phyloP scores from a whole-genome alignment of 176 grass and related monocot genomes.

The Eleusine indica region DNA sequence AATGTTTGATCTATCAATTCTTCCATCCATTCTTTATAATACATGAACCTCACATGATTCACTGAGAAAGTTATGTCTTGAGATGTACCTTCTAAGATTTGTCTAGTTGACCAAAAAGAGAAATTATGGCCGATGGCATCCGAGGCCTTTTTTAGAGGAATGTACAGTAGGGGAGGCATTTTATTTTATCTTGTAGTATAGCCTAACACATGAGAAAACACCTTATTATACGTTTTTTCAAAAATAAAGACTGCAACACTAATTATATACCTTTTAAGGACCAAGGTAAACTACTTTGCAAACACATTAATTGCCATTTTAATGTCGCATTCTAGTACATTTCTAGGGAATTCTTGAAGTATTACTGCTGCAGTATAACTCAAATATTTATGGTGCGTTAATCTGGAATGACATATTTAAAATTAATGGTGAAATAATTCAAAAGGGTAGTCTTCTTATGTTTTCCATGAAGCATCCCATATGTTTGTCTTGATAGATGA shows the following conservation, averaged over 20 bases:
- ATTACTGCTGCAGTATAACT: too few species aligned
- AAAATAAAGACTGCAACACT: neutral
- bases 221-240: neutral
- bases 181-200: constrained; percentile 4
- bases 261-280: neutral
- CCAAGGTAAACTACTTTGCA: neutral
- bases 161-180: neutral
- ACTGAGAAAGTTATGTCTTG: constrained; percentile 5
- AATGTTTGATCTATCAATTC: neutral
- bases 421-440: neutral
- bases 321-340: neutral
- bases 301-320: neutral
- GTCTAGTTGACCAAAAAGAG: neutral
- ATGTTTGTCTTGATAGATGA: too few species aligned
- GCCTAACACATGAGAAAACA: neutral
- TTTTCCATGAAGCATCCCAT: too few species aligned
- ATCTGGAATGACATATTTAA: neutral
- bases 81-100: neutral
- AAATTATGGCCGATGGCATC: neutral
- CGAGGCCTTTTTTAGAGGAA: too few species aligned
- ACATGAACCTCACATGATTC: neutral
- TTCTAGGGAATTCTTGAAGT: neutral
- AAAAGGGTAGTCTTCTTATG: too few species aligned
- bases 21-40: neutral
- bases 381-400: neutral